Percentiles rank a stretch among this genome's conserved stretches.
Evolutionary conservation across 1,139 yeast species (phyloP).

Genomic region (Yamadazyma mexicana): DNA sequence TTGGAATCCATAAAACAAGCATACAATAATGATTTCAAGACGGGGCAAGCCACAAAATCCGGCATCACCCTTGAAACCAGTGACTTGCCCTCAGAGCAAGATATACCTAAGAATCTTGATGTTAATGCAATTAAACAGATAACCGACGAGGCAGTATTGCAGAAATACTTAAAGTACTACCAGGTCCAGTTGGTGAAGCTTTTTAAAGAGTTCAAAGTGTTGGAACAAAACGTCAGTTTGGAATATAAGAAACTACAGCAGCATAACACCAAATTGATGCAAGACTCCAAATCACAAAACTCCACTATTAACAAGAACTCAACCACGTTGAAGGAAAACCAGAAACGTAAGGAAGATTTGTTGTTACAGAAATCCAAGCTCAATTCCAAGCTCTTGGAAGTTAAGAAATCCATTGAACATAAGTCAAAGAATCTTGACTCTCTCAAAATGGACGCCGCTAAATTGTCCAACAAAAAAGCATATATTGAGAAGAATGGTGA

Average conservation of each 20-base stretch:
- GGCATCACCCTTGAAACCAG: too few species aligned
- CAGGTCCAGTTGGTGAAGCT: constrained; percentile 9
- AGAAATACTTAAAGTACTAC: constrained; percentile 7
- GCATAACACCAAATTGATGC: constrained; percentile 29
- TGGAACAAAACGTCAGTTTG: constrained; percentile 18
- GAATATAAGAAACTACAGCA: constrained; percentile 30
- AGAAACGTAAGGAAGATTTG: constrained; percentile 24
- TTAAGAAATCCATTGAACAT: constrained; percentile 20
- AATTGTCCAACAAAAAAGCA: constrained; percentile 1
- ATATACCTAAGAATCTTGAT: constrained; percentile 6
- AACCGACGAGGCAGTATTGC: constrained; percentile 5
- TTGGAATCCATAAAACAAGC: constrained; percentile 5
- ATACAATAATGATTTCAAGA: constrained; percentile 3
- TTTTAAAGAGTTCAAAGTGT: constrained; percentile 23
- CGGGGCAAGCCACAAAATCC: background rate
- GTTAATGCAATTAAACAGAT: constrained; percentile 4
- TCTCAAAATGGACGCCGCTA: constrained; percentile 3
- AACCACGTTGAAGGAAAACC: constrained; percentile 15
- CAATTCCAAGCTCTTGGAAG: constrained; percentile 24
- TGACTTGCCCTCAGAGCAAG: background rate
- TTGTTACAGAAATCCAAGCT: constrained; percentile 33
- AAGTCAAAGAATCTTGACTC: constrained; percentile 8
- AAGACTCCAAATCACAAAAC: constrained; percentile 31
- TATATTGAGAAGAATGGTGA: constrained; percentile 5
- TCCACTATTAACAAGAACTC: constrained; percentile 7